These are phyloP conservation scores for Aspergillus sp. DNA, from an alignment of 2,329 filamentous ascomycete genomes.

Conservation along the genomic window DNA sequence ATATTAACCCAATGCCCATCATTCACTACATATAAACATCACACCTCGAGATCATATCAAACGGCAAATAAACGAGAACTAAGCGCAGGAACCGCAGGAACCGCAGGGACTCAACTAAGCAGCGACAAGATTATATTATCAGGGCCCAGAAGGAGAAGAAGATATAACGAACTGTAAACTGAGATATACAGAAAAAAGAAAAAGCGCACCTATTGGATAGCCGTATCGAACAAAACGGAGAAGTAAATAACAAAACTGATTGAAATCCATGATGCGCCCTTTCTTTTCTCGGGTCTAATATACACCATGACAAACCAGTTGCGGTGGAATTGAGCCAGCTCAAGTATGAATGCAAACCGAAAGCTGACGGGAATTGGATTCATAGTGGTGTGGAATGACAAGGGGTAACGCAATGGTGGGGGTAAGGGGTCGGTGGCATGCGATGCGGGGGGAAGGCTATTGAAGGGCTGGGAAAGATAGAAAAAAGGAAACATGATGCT, in stretches of 20 bases:
- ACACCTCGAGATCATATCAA: too few species aligned
- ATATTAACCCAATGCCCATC: too few species aligned
- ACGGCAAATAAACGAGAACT: background rate
- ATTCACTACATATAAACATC: too few species aligned
- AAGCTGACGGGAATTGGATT: constrained; percentile 13
- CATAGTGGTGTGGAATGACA: constrained; percentile 13
- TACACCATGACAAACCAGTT: constrained; percentile 28
- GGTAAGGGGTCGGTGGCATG: constrained; percentile 10
- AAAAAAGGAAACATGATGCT: constrained; percentile 24
- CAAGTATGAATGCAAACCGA: constrained; percentile 19
- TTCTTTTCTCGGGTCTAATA: constrained; percentile 24
- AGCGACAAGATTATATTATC: background rate
- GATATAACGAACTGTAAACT: background rate
- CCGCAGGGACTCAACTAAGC: background rate
- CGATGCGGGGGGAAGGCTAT: background rate
- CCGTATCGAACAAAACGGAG: background rate
- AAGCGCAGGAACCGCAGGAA: background rate
- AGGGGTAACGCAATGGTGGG: constrained; percentile 12
- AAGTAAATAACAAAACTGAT: constrained; percentile 7
- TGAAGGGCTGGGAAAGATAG: constrained; percentile 8
- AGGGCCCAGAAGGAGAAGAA: background rate
- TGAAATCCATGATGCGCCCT: constrained; percentile 15
- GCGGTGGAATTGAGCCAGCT: constrained; percentile 20
- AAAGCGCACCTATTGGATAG: background rate
- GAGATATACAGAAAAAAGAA: constrained; percentile 15